phyloP scores from a whole-genome alignment of 2,329 filamentous ascomycete genomes.

The Colletotrichum sp. region DNA sequence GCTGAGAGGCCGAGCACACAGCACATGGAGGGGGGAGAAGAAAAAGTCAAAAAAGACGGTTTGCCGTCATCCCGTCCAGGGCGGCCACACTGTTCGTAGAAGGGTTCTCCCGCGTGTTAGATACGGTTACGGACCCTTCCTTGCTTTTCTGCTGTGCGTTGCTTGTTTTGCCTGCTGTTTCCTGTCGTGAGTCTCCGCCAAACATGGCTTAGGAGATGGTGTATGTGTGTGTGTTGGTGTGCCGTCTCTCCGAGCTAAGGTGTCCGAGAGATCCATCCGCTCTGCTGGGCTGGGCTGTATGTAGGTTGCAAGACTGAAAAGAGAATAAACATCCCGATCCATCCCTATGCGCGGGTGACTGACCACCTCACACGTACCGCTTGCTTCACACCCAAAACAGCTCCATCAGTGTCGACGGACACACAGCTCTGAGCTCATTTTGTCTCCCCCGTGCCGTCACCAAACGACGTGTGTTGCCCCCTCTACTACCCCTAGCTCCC shows the following conservation, averaged over 20 bases:
- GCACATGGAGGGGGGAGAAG: not conserved
- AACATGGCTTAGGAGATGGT: not conserved
- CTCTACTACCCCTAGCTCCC: not conserved
- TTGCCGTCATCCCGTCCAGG: not conserved
- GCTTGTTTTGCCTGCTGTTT: conserved; percentile 3
- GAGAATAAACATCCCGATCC: not conserved
- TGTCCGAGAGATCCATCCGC: not conserved
- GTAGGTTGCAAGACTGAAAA: not conserved
- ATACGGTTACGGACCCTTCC: not conserved
- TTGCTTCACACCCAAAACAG: not conserved
- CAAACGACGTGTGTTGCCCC: not conserved
- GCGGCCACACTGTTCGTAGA: not conserved
- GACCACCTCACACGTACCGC: not conserved
- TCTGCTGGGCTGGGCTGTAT: not conserved
- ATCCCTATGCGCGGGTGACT: not conserved
- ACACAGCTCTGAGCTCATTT: not conserved
- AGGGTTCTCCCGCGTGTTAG: not conserved
- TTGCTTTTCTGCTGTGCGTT: not conserved
- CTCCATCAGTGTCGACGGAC: not conserved
- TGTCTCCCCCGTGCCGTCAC: not conserved
- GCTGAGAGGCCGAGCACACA: not conserved
- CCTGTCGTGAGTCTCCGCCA: not conserved
- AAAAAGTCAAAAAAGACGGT: not conserved
- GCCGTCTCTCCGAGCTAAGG: conserved; percentile 16
- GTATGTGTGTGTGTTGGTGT: not conserved